phyloP scores from a whole-genome alignment of 495 filamentous ascomycete species.

The Penicillium diatomitis region DNA sequence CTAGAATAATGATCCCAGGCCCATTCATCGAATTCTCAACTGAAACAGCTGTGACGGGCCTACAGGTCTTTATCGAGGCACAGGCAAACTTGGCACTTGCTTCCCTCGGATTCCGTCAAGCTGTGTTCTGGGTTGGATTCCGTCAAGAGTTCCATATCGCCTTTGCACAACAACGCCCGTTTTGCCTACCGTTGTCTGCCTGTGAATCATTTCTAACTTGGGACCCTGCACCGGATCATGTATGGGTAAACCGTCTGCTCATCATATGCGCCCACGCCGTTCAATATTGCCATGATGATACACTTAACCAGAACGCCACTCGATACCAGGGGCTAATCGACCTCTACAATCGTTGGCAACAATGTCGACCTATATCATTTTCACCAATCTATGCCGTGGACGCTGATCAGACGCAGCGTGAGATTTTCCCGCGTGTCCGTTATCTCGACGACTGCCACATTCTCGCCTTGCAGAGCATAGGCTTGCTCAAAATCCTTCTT shows the following conservation, averaged over 20 bases:
- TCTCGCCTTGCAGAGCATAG: conserved; percentile 26
- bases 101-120: conserved; percentile 18
- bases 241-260: conserved; percentile 26
- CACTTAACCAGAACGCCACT: conserved; percentile 5
- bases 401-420: conserved; percentile 10
- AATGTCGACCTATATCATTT: conserved; percentile 11
- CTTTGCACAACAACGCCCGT: conserved; percentile 25
- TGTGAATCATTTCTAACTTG: conserved; percentile 18
- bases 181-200: conserved; percentile 14
- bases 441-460: conserved; percentile 29
- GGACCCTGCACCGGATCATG: conserved; percentile 19
- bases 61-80: conserved; percentile 9
- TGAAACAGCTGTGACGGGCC: conserved; percentile 8
- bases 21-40: conserved; percentile 7
- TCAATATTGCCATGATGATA: conserved; percentile 13
- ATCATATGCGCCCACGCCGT: conserved; percentile 25
- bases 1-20: not conserved
- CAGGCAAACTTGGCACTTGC: conserved; percentile 7
- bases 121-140: conserved; percentile 25
- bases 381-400: conserved; percentile 16
- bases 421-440: conserved; percentile 32
- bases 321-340: conserved; percentile 12
- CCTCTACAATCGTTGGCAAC: conserved; percentile 13
- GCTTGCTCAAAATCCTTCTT: conserved; percentile 32
- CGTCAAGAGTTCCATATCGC: conserved; percentile 30